phyloP scores from a whole-genome alignment of 75 land plant species.

The Ceratopteris richardii region DNA sequence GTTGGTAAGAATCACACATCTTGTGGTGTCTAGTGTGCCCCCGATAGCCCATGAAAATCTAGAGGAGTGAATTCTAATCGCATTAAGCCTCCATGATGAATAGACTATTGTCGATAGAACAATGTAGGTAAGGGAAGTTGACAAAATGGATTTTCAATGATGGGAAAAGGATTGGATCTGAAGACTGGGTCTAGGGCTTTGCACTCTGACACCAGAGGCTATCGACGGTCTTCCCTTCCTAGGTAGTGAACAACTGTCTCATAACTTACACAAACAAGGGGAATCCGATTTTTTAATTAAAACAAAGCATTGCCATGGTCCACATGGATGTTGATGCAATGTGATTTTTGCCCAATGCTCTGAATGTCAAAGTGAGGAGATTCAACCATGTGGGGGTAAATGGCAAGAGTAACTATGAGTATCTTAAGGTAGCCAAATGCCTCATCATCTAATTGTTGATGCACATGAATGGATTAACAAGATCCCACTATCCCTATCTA shows the following conservation, averaged over 20 bases:
- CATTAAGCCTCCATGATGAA: conserved; percentile 25
- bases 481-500: conserved; percentile 21
- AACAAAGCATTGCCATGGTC: conserved; percentile 23
- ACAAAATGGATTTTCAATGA: conserved; percentile 27
- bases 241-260: conserved; percentile 12
- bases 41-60: conserved; percentile 26
- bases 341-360: conserved; percentile 28
- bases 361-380: conserved; percentile 34
- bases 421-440: conserved; percentile 15
- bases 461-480: conserved; percentile 17
- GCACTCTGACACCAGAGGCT: conserved; percentile 9
- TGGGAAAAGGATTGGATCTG: conserved; percentile 32
- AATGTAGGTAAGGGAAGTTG: conserved; percentile 35
- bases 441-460: too few species aligned
- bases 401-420: conserved; percentile 11
- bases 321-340: conserved; percentile 20
- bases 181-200: conserved; percentile 19
- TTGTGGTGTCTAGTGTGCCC: conserved; percentile 17
- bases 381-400: conserved; percentile 25
- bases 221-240: conserved; percentile 26
- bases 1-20: conserved; percentile 27
- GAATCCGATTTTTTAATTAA: conserved; percentile 20
- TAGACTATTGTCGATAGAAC: conserved; percentile 26
- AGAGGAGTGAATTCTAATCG: conserved; percentile 15
- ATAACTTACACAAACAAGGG: conserved; percentile 16